A percentile compares a stretch with the other conserved stretches of the same genome.
Conservation (phyloP, 2,329 filamentous ascomycete genomes). For the Atkinsonella texensis region DNA sequence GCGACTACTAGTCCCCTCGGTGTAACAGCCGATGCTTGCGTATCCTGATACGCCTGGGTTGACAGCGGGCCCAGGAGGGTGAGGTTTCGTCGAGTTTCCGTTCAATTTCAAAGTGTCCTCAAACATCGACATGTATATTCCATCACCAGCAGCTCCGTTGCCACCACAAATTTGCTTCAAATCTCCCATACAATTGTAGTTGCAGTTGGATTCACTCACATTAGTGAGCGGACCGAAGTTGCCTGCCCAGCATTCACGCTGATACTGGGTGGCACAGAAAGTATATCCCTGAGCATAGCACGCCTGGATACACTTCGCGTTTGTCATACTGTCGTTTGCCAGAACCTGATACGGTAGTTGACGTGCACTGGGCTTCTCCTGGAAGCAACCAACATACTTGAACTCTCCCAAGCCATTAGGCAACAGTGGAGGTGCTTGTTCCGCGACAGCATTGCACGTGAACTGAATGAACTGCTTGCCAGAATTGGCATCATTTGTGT, state of each 20-base stretch:
- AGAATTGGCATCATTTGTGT: slow-evolving; percentile 39
- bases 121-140: slow-evolving; percentile 37
- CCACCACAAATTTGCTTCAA: slow-evolving; percentile 41
- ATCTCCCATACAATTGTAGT: slow-evolving; percentile 37
- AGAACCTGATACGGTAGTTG: slow-evolving; percentile 34
- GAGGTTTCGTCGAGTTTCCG: slow-evolving; percentile 15
- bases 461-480: slow-evolving; percentile 43
- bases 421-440: slow-evolving; percentile 39
- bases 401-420: slow-evolving; percentile 33
- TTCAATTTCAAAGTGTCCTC: slow-evolving; percentile 21
- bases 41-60: slow-evolving; percentile 27
- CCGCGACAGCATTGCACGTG: slow-evolving; percentile 35
- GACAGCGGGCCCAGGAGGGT: slow-evolving; percentile 15
- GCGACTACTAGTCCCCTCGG: slow-evolving; percentile 19
- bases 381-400: slow-evolving; percentile 42
- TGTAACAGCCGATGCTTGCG: slow-evolving; percentile 26
- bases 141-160: slow-evolving; percentile 25
- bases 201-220: slow-evolving; percentile 35
- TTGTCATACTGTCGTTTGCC: slow-evolving; percentile 28
- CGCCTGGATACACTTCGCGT: slow-evolving; percentile 30
- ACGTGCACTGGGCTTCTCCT: slow-evolving; percentile 42
- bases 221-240: slow-evolving; percentile 30
- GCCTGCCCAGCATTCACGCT: slow-evolving; percentile 43
- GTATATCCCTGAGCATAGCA: slow-evolving; percentile 24
- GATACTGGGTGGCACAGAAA: slow-evolving; percentile 39